phyloP scores from a whole-genome alignment of 73 alveolate genomes.

The Paramecium sonneborni region DNA sequence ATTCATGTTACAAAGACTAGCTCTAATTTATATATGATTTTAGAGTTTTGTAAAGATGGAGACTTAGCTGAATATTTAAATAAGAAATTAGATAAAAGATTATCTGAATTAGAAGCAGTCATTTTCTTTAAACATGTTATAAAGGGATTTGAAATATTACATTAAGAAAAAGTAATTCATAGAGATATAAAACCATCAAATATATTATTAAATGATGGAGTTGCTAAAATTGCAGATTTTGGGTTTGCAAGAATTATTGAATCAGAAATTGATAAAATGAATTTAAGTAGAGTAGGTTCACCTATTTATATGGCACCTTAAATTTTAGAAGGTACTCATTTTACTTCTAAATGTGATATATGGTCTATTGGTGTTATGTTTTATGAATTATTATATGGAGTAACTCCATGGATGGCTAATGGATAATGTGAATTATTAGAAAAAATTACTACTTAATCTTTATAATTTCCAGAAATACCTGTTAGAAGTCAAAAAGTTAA shows the following conservation, averaged over 20 bases:
- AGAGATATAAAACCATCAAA: slow-evolving; percentile 73
- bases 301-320: slow-evolving; percentile 93
- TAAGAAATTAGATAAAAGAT: slow-evolving; percentile 50
- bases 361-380: slow-evolving; percentile 90
- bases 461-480: slow-evolving; percentile 53
- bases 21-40: slow-evolving; percentile 54
- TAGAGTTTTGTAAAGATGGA: slow-evolving; percentile 66
- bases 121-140: slow-evolving; percentile 62
- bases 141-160: slow-evolving; percentile 4
- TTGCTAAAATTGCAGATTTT: slow-evolving; percentile 69
- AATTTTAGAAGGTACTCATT: slow-evolving; percentile 72
- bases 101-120: slow-evolving; percentile 60
- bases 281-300: slow-evolving; percentile 78
- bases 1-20: slow-evolving; percentile 48
- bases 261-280: slow-evolving; percentile 25
- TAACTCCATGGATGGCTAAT: slow-evolving; percentile 80
- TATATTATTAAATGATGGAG: slow-evolving; percentile 67
- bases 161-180: slow-evolving; percentile 61
- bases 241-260: slow-evolving; percentile 61
- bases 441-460: slow-evolving; percentile 35
- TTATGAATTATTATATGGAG: slow-evolving; percentile 85
- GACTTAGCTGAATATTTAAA: slow-evolving; percentile 32
- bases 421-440: slow-evolving; percentile 35
- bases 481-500: slow-evolving; percentile 62
- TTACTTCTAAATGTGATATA: slow-evolving; percentile 81